Base-by-base conservation (phyloP, 805 yeast genomes). In the Starmerella stigmatis region DNA sequence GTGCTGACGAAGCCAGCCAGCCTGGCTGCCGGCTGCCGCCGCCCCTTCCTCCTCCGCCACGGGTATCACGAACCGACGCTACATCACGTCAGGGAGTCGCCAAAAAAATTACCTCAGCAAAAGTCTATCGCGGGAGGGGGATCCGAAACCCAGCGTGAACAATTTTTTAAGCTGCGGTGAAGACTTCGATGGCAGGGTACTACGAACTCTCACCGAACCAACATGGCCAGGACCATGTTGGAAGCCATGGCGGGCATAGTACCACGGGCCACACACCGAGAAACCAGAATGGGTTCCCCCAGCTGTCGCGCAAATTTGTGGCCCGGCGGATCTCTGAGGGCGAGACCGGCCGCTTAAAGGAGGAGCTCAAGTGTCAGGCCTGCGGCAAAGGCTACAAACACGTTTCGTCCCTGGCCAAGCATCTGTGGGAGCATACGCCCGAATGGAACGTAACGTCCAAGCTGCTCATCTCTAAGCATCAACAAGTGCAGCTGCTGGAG, bases 311-410 rank as follows among this genome's bases (percentile, higher is more conserved):
- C 23, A 60, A 80, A 52, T 81, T 83, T 62, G 94, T 84, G 4
- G 89, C 81, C 13, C 70, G 94, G 50, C 69, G 94, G 45, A 82
- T 82, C 43, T 75, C 84, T 40, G 94, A 84, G 61, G 94, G 94
- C 38, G 94, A 83, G 60, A 76, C 86, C 3, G 94, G 94, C 19
- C 66, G 94, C 39, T 69, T 82, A 40, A 85, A 84, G 61, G 94
- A 85, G 59, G 88, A 81, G 58, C 71, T 85, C 51, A 79, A 79
- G 57, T 85, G 94, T 66, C 94, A 86, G 62, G 85, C 92, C 4
- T 85, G 95, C 57, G 94, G 94, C 3, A 85, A 85, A 62, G 94
- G 92, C 19, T 85, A 85, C 61, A 86, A 84, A 60, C 95, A 85
- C 64, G 81, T 85, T 5, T 78, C 86, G 1, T 79, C 88, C n/a